These are phyloP conservation scores for Pisolithus marmoratus DNA, from an alignment of 768 basidiomycete species.

Conservation along the genomic window DNA sequence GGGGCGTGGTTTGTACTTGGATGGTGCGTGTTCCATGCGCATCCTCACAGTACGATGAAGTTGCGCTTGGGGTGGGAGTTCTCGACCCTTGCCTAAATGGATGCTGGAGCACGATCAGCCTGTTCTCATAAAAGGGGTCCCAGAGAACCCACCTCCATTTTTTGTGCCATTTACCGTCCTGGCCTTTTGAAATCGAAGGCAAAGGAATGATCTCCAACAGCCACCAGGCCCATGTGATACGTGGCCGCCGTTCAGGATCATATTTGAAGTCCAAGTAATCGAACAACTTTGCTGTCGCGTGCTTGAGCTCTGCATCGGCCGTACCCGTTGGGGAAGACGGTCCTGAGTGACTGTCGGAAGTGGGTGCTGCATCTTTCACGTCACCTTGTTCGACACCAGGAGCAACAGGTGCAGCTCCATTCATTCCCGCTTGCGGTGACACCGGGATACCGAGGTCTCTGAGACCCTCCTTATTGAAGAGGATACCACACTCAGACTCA, in stretches of 20 bases:
- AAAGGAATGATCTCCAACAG: slow-evolving; percentile 60
- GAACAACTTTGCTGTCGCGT: slow-evolving; percentile 43
- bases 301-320: slow-evolving; percentile 9
- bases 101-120: slow-evolving; percentile 10
- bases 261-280: slow-evolving; percentile 42
- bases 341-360: not conserved
- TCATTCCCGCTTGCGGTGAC: not conserved
- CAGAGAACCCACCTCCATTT: slow-evolving; percentile 45
- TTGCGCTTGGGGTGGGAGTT: slow-evolving; percentile 45
- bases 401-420: not conserved
- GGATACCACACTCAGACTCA: slow-evolving; percentile 48
- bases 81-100: slow-evolving; percentile 54
- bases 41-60: slow-evolving; percentile 62
- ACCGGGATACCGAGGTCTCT: slow-evolving; percentile 33
- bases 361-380: not conserved
- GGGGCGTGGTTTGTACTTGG: slow-evolving; percentile 58
- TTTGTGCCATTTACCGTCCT: slow-evolving; percentile 49
- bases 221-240: slow-evolving; percentile 74
- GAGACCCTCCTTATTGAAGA: slow-evolving; percentile 49
- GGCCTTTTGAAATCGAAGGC: slow-evolving; percentile 48
- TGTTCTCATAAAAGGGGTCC: not conserved
- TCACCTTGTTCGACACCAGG: not conserved
- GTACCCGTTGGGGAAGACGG: not conserved
- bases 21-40: slow-evolving; percentile 41
- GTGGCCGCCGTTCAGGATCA: too few relatives aligned